Conservation (phyloP, 1,139 yeast genomes). For the Blastobotrys indianensis region DNA sequence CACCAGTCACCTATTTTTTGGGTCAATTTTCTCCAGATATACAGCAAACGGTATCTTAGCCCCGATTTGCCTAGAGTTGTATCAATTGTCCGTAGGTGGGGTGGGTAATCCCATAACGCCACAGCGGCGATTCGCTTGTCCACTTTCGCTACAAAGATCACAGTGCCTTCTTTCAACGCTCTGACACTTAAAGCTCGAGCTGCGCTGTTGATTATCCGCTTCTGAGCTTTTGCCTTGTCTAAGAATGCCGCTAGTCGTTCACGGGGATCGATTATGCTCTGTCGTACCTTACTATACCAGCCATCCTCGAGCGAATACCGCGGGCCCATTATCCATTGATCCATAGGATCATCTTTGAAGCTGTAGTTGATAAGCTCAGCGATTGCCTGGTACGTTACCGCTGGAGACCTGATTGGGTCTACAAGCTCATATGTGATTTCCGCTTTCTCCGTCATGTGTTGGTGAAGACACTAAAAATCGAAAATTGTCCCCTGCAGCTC, state of each 20-base stretch:
- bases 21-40: too few species aligned
- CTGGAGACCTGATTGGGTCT: too few species aligned
- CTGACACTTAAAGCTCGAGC: not conserved
- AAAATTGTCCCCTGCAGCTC: too few species aligned
- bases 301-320: not conserved
- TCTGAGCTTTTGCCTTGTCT: not conserved
- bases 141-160: not conserved
- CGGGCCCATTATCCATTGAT: not conserved
- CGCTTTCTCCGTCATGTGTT: too few species aligned
- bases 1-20: too few species aligned
- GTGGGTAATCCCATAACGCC: conserved; percentile 4
- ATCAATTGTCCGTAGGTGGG: not conserved
- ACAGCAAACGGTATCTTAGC: too few species aligned
- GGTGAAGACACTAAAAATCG: too few species aligned
- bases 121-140: not conserved
- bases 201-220: not conserved
- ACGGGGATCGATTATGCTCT: conserved; percentile 2
- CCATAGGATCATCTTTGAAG: not conserved
- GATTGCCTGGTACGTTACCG: not conserved
- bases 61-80: not conserved
- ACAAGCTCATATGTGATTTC: too few species aligned
- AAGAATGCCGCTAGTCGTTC: not conserved
- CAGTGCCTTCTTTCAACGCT: not conserved
- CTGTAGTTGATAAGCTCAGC: not conserved
- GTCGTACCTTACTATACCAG: not conserved